Evolutionary conservation across 371 early-diverging fungal species (phyloP).

Genomic region (Apophysomyces trapeziformis): DNA sequence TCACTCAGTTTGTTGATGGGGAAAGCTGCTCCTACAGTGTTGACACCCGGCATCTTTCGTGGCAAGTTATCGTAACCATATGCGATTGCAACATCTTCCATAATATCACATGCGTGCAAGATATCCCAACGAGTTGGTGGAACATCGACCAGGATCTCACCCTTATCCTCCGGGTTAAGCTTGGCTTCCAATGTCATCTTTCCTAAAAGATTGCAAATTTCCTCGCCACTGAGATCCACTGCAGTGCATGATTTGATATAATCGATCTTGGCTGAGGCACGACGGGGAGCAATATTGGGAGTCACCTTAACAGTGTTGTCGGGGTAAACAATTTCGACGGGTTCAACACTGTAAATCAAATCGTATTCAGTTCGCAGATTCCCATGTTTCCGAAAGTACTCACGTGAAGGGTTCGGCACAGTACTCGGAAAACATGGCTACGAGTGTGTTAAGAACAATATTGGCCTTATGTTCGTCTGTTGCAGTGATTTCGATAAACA

Average conservation of each 20-base stretch:
- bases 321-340: slow-evolving; percentile 88
- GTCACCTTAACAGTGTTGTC: slow-evolving; percentile 74
- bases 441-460: slow-evolving; percentile 90
- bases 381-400: slow-evolving; percentile 27
- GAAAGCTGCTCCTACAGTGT: slow-evolving; percentile 89
- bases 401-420: slow-evolving; percentile 89
- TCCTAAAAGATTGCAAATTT: slow-evolving; percentile 78
- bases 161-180: slow-evolving; percentile 58
- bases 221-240: slow-evolving; percentile 69
- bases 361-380: not conserved
- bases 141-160: slow-evolving; percentile 78
- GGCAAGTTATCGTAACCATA: slow-evolving; percentile 98
- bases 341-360: slow-evolving; percentile 74
- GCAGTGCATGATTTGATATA: slow-evolving; percentile 91
- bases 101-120: slow-evolving; percentile 97
- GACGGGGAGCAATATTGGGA: slow-evolving; percentile 77
- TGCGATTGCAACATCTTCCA: slow-evolving; percentile 99
- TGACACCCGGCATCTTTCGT: slow-evolving; percentile 77
- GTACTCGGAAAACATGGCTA: slow-evolving; percentile 95
- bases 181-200: slow-evolving; percentile 89
- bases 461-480: slow-evolving; percentile 96
- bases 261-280: slow-evolving; percentile 73
- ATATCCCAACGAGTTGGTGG: slow-evolving; percentile 97
- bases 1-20: slow-evolving; percentile 96
- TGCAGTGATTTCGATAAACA: slow-evolving; percentile 99